Percentiles rank a stretch among this genome's conserved stretches.
phyloP scores from a whole-genome alignment of 2,329 filamentous ascomycete genomes.

The Fusarium beomiforme region DNA sequence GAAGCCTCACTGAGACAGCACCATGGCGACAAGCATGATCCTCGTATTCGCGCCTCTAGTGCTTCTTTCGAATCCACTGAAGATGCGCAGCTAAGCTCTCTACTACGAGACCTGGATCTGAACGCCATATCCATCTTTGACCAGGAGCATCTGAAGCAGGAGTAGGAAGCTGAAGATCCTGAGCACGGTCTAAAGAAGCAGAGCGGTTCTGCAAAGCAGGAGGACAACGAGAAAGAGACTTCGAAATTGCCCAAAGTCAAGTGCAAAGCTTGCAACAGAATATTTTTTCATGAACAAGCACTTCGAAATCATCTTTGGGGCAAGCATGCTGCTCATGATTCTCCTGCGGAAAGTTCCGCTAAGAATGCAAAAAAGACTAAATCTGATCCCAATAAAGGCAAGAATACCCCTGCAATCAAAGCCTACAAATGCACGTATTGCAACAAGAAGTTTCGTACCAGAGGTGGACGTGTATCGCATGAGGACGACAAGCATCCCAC shows the following conservation, averaged over 20 bases:
- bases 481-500: not conserved
- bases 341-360: no score
- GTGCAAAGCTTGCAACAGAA: not conserved
- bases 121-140: no score
- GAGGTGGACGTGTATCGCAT: not conserved
- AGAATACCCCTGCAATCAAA: no score
- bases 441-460: not conserved
- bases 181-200: not conserved
- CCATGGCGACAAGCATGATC: not conserved
- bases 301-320: not conserved
- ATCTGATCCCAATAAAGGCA: no score
- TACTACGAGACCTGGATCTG: no score
- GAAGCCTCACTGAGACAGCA: not conserved
- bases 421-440: not conserved
- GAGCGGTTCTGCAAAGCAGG: no score
- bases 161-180: no score
- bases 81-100: not conserved
- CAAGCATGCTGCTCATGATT: not conserved
- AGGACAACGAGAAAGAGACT: no score
- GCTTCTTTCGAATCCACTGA: not conserved
- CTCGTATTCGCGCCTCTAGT: not conserved
- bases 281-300: fast-evolving
- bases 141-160: no score
- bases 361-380: no score
- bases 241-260: no score